A percentile compares a stretch with the other conserved stretches of the same genome.
These are phyloP conservation scores for Cyclanthera cordifolia DNA, from an alignment of 306 rosid genomes.

Conservation along the genomic window DNA sequence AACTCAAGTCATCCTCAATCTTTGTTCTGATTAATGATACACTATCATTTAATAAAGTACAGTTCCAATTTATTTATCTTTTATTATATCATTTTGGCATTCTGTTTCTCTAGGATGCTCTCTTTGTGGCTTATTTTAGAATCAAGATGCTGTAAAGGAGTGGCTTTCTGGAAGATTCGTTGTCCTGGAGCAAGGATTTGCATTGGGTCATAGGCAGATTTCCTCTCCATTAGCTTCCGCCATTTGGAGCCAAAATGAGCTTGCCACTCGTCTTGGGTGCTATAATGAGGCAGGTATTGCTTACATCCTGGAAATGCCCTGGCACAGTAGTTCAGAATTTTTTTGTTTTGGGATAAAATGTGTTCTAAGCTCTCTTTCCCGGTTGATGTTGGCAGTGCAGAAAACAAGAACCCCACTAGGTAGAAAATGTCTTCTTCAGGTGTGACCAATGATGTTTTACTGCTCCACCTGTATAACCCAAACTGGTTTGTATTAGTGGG, in stretches of 20 bases:
- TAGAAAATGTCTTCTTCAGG: conserved; percentile 82
- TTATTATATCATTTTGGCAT: neutral
- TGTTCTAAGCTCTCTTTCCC: conserved; percentile 51
- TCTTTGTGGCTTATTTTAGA: neutral
- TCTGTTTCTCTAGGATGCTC: conserved; percentile 3
- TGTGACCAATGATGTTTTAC: conserved; percentile 65
- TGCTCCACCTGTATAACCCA: conserved; percentile 58
- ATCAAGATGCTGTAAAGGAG: conserved; percentile 11
- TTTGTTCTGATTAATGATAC: neutral
- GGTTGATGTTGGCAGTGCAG: conserved; percentile 52
- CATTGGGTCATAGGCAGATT: conserved; percentile 66
- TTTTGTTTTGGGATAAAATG: conserved; percentile 48
- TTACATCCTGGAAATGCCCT: conserved; percentile 39
- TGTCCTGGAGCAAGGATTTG: conserved; percentile 90
- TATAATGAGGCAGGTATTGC: conserved; percentile 80
- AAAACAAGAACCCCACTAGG: conserved; percentile 56
- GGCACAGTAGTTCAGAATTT: conserved; percentile 45
- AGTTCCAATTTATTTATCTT: neutral
- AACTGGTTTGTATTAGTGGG: conserved; percentile 7
- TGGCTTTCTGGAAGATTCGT: conserved; percentile 61
- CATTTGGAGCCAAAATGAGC: conserved; percentile 68
- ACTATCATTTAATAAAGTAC: neutral
- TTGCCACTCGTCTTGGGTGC: conserved; percentile 54
- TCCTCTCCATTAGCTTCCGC: conserved; percentile 45
- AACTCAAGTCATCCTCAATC: neutral